phyloP scores from a whole-genome alignment of 23 red algal species.

The Agarophyton chilense region DNA sequence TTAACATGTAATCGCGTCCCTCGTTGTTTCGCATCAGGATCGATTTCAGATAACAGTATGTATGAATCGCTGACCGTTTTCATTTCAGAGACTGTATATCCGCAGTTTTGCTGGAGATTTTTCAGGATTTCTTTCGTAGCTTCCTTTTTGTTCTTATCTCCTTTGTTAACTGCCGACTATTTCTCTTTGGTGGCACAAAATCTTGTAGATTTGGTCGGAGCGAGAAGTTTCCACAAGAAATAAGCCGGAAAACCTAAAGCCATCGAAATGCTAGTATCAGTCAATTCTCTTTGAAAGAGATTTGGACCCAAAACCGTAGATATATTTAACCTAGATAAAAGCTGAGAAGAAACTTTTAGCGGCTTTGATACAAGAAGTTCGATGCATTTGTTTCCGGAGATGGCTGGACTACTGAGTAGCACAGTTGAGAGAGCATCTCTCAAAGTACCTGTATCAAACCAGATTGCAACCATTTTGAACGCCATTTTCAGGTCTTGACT shows the following conservation, averaged over 20 bases:
- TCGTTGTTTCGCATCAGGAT: not conserved
- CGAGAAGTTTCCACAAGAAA: constrained; percentile 73
- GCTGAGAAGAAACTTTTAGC: constrained; percentile 56
- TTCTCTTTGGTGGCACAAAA: constrained; percentile 30
- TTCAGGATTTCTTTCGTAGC: constrained; percentile 44
- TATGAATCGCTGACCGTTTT: constrained; percentile 52
- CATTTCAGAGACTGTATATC: constrained; percentile 37
- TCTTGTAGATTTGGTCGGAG: constrained; percentile 70
- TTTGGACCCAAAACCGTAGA: not conserved
- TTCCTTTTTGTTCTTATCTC: constrained; percentile 69
- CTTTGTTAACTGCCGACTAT: constrained; percentile 37
- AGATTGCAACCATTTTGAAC: constrained; percentile 70
- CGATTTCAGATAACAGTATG: constrained; percentile 66
- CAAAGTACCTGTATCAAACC: constrained; percentile 63
- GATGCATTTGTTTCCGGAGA: not conserved
- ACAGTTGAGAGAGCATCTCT: constrained; percentile 27
- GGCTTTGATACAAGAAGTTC: constrained; percentile 44
- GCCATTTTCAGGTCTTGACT: constrained; percentile 46
- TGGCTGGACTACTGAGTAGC: not conserved
- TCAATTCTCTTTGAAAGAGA: constrained; percentile 51
- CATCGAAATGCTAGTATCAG: constrained; percentile 24
- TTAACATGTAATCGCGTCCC: constrained; percentile 23
- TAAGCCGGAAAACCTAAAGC: constrained; percentile 48
- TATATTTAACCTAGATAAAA: constrained; percentile 35
- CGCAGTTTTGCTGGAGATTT: not conserved